Percentiles rank a stretch among this genome's conserved stretches.
Evolutionary conservation across 176 grass and related monocot genomes (phyloP).

Genomic region (Leersia perrieri): DNA sequence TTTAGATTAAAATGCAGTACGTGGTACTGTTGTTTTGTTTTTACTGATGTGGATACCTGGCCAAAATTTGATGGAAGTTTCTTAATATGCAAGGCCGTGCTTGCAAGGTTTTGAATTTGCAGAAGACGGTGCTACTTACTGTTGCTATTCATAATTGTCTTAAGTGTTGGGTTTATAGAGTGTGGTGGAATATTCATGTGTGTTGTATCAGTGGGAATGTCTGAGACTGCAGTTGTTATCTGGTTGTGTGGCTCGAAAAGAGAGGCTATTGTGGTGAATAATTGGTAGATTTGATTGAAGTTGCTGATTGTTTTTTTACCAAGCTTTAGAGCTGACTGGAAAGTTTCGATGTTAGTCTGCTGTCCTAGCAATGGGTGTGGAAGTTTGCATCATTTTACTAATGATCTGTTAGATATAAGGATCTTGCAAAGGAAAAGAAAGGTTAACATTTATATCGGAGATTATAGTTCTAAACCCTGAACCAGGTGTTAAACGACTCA

Average conservation of each 20-base stretch:
- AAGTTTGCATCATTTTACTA: slow-evolving; percentile 13
- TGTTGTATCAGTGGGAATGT: slow-evolving; percentile 20
- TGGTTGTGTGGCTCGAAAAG: slow-evolving; percentile 4
- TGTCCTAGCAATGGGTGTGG: slow-evolving; percentile 11
- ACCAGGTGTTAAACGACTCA: neutral
- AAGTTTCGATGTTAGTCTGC: slow-evolving; percentile 35
- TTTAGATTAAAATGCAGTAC: neutral
- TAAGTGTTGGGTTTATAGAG: neutral
- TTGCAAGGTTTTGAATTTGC: neutral
- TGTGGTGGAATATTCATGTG: neutral
- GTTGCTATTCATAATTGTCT: neutral
- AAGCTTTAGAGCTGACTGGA: slow-evolving; percentile 6
- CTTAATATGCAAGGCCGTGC: neutral
- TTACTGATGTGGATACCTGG: neutral
- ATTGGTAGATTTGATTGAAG: slow-evolving; percentile 27
- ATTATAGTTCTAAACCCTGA: slow-evolving; percentile 15
- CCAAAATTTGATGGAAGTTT: neutral
- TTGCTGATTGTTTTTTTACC: slow-evolving; percentile 12
- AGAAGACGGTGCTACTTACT: neutral
- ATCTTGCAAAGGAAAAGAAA: neutral
- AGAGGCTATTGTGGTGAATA: slow-evolving; percentile 1
- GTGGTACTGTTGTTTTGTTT: neutral
- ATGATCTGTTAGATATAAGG: slow-evolving; percentile 2
- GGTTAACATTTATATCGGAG: neutral
- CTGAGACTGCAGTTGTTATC: neutral